A percentile compares a stretch with the other conserved stretches of the same genome.
Evolutionary conservation across 306 rosid genomes (phyloP).

Genomic region (Chamaecrista fasciculata): DNA sequence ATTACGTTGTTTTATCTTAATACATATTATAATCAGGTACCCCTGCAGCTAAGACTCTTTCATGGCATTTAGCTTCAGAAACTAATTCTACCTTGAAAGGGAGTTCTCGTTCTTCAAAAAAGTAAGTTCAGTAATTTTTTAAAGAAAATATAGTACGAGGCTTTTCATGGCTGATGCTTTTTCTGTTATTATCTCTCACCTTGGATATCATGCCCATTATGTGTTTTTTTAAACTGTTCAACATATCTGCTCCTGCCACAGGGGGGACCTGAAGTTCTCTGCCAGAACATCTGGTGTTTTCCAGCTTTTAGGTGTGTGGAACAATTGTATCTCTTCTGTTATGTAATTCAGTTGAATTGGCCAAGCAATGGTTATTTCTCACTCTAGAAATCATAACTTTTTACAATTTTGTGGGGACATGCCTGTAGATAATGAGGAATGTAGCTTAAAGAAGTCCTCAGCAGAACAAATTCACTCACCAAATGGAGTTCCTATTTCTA

Average conservation of each 20-base stretch:
- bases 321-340: constrained; percentile 9
- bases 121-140: constrained; percentile 43
- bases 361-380: constrained; percentile 18
- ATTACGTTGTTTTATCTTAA: constrained; percentile 5
- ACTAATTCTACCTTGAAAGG: constrained; percentile 84
- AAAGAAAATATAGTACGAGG: not conserved
- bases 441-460: constrained; percentile 44
- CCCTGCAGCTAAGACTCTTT: constrained; percentile 78
- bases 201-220: not conserved
- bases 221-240: not conserved
- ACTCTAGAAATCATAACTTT: constrained; percentile 15
- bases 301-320: constrained; percentile 73
- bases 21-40: constrained; percentile 41
- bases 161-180: not conserved
- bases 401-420: constrained; percentile 28
- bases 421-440: constrained; percentile 63
- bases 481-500: constrained; percentile 56
- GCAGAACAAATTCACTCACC: constrained; percentile 45
- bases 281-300: constrained; percentile 63
- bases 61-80: constrained; percentile 98
- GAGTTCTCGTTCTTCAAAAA: constrained; percentile 47
- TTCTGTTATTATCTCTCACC: constrained; percentile 14
- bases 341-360: constrained; percentile 18
- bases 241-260: constrained; percentile 39
- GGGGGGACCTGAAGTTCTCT: constrained; percentile 52